A percentile compares a stretch with the other conserved stretches of the same genome.
Conservation (phyloP, 2,329 filamentous ascomycete genomes). For the Calycina herbarum region DNA sequence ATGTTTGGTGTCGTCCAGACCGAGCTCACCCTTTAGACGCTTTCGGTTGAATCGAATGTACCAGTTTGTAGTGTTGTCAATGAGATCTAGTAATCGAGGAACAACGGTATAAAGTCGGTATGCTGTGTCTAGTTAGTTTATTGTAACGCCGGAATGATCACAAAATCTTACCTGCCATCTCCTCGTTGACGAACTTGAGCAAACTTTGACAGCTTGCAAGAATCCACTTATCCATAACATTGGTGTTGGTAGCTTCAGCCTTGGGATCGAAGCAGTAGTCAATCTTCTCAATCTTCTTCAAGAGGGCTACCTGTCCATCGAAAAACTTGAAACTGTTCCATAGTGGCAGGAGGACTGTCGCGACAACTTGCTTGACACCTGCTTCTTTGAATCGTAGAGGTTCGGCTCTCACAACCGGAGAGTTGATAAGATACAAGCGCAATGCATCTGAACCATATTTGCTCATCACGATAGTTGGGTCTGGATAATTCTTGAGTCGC, state of each 20-base stretch:
- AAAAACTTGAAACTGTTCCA: conserved; percentile 99
- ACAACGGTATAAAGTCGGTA: conserved; percentile 90
- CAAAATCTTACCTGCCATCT: conserved; percentile 72
- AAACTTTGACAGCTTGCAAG: conserved; percentile 89
- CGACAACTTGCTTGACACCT: conserved; percentile 92
- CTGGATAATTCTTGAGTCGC: conserved; percentile 92
- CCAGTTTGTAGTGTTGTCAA: conserved; percentile 98
- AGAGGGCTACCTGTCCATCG: conserved; percentile 77
- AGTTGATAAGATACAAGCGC: conserved; percentile 95
- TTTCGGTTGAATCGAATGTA: conserved; percentile 95
- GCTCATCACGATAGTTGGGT: conserved; percentile 78
- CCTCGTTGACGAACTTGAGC: conserved; percentile 85
- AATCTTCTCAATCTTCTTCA: conserved; percentile 80
- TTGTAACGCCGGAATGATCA: neutral
- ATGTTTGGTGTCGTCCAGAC: conserved; percentile 80
- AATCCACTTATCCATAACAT: conserved; percentile 97
- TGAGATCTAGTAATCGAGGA: conserved; percentile 76
- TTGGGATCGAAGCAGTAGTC: conserved; percentile 78
- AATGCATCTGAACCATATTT: conserved; percentile 91
- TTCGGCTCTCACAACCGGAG: conserved; percentile 88
- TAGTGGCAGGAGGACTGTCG: conserved; percentile 83
- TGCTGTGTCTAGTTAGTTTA: conserved; percentile 40
- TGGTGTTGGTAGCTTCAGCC: conserved; percentile 74
- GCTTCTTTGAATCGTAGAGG: conserved; percentile 87
- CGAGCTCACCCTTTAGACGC: conserved; percentile 86